Evolutionary conservation across 176 grass and related monocot genomes (phyloP), one percentile per base, ranked within the genome.

Genomic region (Metroxylon sagu): DNA sequence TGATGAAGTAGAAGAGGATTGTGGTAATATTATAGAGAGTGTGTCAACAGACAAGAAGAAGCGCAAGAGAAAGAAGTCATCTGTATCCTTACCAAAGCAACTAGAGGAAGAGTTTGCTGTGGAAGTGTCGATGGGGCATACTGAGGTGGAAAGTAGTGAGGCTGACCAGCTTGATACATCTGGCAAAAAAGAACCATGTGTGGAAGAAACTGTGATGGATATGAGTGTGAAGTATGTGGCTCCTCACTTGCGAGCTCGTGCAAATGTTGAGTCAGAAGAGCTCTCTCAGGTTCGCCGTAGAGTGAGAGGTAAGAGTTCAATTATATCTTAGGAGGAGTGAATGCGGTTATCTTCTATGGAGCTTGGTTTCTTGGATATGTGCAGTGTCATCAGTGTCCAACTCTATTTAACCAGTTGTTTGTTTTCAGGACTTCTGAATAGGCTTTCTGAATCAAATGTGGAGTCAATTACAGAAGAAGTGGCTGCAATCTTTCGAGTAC

Each of bases 381-480:
- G 1, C 6, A 43, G 8, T 7, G 25, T 52, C 29, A 8, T 4
- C 29, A 5, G 21, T 17, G 17, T 23, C 19, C 29, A 62, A 52
- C 14, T 19, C 56, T 49, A 58, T 26, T 39, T 56, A 28, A 70
- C 80, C 26, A 50, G 5, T 48, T 69, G 35, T 57, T 76, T 17
- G 91, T 35, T 35, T 61, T 19, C 77, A 91, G 93, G 93, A 69
- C 81, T 88, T 80, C 54, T 97, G 59, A 91, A 88, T 51, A 85
- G 81, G 25, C 87, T 97, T 55, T 88, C 75, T 26, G 84, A 91
- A 53, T 83, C 81, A 21, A 97, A 88, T 14, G 79, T 97, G 61
- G 92, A 97, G 67, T 85, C 81, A 50, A 80, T 91, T 77, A 88
- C 93, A 50, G 71, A 85, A 79, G 87, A 97, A 80, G 73, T 97